phyloP scores from a whole-genome alignment of 1,139 yeast species.

The Saccharomycopsis hybrid region DNA sequence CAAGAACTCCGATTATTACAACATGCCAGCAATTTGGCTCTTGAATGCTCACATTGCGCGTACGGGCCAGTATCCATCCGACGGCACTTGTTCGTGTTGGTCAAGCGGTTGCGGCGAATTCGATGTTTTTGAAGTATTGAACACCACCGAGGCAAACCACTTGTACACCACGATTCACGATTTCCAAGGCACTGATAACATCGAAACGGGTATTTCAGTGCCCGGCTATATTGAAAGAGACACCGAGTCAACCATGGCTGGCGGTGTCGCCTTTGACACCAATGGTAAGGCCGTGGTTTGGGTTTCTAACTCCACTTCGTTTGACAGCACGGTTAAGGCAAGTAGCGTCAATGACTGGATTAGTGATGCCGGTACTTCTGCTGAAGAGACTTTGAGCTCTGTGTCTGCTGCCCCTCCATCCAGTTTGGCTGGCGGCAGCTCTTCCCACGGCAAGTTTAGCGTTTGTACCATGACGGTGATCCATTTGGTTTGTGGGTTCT shows the following conservation, averaged over 20 bases:
- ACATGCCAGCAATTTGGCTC: conserved; percentile 78
- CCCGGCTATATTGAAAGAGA: conserved; percentile 46
- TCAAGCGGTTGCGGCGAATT: conserved; percentile 74
- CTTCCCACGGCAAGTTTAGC: neutral
- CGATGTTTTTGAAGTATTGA: conserved; percentile 67
- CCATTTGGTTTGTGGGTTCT: neutral
- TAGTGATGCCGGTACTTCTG: neutral
- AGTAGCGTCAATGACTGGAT: conserved; percentile 23
- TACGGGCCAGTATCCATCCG: conserved; percentile 65
- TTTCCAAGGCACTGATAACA: conserved; percentile 60
- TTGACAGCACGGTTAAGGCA: conserved; percentile 33
- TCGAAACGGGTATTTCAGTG: conserved; percentile 52
- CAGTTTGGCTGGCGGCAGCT: neutral
- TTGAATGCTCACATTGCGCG: conserved; percentile 73
- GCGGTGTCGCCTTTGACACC: conserved; percentile 65
- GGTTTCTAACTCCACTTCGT: conserved; percentile 47
- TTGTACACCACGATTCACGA: conserved; percentile 66
- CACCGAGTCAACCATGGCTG: conserved; percentile 44
- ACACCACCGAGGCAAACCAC: conserved; percentile 45
- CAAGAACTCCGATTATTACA: conserved; percentile 32
- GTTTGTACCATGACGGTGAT: neutral
- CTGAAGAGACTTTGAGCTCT: conserved; percentile 1
- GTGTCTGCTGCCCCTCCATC: neutral
- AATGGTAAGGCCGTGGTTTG: conserved; percentile 57
- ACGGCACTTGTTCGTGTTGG: conserved; percentile 68